phyloP scores from a whole-genome alignment of 1,139 yeast genomes.

The Diutina rugosa region DNA sequence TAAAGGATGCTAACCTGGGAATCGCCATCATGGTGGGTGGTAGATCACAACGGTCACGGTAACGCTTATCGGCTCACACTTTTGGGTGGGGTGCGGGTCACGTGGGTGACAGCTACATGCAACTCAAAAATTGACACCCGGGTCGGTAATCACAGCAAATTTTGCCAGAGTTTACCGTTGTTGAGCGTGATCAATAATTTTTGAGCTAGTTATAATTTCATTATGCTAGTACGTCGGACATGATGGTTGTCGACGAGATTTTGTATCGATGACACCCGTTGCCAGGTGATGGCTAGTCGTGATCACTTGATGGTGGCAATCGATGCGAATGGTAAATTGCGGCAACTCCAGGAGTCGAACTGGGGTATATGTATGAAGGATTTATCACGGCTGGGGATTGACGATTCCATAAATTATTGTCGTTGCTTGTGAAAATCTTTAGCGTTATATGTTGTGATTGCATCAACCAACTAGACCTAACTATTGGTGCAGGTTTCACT shows the following conservation, averaged over 20 bases:
- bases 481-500: too few species aligned
- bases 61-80: neutral
- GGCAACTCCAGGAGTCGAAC: neutral
- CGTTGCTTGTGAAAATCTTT: too few species aligned
- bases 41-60: neutral
- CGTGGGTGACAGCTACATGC: neutral
- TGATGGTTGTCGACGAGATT: neutral
- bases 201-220: neutral
- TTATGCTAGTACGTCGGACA: fast-evolving
- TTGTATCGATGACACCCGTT: neutral
- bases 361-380: neutral
- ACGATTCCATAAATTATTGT: too few species aligned
- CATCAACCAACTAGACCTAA: too few species aligned
- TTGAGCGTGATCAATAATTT: too few species aligned
- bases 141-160: neutral
- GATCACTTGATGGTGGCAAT: neutral
- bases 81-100: neutral
- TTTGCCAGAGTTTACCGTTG: too few species aligned
- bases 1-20: neutral
- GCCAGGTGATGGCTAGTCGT: neutral
- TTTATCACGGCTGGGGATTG: too few species aligned
- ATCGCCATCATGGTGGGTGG: neutral
- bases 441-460: too few species aligned
- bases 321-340: neutral
- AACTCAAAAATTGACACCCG: neutral